A percentile compares a stretch with the other conserved stretches of the same genome.
Conservation (phyloP, 345 rosid species). For the Pseudoturritis turrita region DNA sequence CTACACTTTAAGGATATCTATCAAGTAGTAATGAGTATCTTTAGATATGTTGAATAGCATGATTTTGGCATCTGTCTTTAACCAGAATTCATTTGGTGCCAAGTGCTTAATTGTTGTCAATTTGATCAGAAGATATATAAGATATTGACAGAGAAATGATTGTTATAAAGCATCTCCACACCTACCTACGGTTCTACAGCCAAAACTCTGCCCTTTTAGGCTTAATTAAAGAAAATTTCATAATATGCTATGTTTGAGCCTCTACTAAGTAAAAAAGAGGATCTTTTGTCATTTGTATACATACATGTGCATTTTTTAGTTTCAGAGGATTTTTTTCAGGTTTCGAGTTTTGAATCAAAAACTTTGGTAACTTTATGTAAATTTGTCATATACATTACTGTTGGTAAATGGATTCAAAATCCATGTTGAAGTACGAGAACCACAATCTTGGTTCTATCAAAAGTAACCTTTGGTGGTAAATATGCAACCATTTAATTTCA, state of each 20-base stretch:
- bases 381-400: neutral
- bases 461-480: neutral
- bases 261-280: neutral
- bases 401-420: neutral
- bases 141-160: neutral
- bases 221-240: neutral
- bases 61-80: too few species aligned
- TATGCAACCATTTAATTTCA: neutral
- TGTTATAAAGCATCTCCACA: neutral
- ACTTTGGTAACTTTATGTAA: neutral
- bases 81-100: neutral
- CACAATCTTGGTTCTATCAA: neutral
- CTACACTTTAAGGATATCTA: neutral
- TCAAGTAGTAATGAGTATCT: neutral
- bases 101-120: neutral
- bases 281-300: neutral
- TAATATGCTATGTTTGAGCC: neutral
- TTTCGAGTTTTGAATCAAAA: neutral
- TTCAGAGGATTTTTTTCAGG: neutral
- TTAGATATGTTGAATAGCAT: neutral
- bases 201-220: neutral
- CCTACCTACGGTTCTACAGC: neutral
- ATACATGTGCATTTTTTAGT: neutral
- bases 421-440: neutral
- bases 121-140: neutral